A percentile compares a stretch with the other conserved stretches of the same genome.
Conservation (phyloP, 164 flowering plant species). For the Berberis thunbergii region DNA sequence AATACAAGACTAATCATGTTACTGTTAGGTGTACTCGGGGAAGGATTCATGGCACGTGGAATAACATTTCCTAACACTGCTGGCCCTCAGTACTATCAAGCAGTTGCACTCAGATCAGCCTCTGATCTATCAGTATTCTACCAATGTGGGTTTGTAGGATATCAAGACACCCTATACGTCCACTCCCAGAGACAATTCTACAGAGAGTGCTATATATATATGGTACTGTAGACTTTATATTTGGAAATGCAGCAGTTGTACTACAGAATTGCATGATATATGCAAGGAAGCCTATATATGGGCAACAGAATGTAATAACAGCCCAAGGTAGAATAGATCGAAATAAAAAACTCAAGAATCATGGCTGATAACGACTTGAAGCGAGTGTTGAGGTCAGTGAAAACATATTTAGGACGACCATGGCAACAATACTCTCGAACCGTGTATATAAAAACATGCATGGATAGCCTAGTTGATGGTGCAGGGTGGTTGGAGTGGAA, state of each 20-base stretch:
- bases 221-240: slow-evolving; percentile 69
- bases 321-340: slow-evolving; percentile 32
- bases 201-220: slow-evolving; percentile 52
- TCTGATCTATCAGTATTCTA: slow-evolving; percentile 62
- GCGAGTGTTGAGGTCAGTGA: neutral
- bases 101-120: slow-evolving; percentile 62
- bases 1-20: too few species aligned
- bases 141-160: slow-evolving; percentile 56
- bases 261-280: slow-evolving; percentile 39
- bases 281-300: slow-evolving; percentile 33
- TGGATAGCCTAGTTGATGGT: slow-evolving; percentile 19
- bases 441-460: slow-evolving; percentile 13
- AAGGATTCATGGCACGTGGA: slow-evolving; percentile 33
- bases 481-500: slow-evolving; percentile 31
- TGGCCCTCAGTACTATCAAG: slow-evolving; percentile 49
- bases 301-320: slow-evolving; percentile 26
- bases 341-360: slow-evolving; percentile 47
- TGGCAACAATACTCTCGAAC: slow-evolving; percentile 33
- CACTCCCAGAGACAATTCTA: slow-evolving; percentile 62
- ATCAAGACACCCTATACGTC: slow-evolving; percentile 74
- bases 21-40: slow-evolving; percentile 18
- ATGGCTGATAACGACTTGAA: slow-evolving; percentile 39
- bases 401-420: slow-evolving; percentile 32
- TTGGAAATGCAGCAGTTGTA: slow-evolving; percentile 41
- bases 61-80: slow-evolving; percentile 62